Base-by-base conservation (phyloP, 2,329 filamentous ascomycete species). In the Ceratocystiopsis minuta region DNA sequence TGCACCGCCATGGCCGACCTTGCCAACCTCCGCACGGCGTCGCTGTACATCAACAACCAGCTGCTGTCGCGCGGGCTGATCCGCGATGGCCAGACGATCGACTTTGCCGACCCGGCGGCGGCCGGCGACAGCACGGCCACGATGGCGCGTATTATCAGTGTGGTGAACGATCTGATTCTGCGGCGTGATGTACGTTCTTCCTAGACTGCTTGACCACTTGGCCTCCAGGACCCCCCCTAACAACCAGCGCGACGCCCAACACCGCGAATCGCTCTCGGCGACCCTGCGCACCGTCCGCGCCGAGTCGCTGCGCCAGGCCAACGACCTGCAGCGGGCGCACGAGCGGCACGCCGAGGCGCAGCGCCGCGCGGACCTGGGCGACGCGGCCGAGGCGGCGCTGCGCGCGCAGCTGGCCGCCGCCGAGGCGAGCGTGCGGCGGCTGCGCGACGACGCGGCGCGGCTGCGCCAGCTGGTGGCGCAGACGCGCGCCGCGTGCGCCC, bases 81-180 rank as follows among this genome's bases (percentile, higher is more conserved):
- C 18, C 67, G 72, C 50, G 74, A 78, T 69, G 75, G 80, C 50
- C 74, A 80, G 52, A 66, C 64, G 36, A 82, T 98, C 59, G 79
- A 95, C 58, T 98, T 98, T 57, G 77, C 81, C 46, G 66, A 75
- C 47, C 79, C 82, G 10, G 73, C 73, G 39, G 67, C 74, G 48
- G 74, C 73, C 41, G 67, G 73, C 48, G 70, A 67, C 45, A 72
- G 51, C 34, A 78, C 49, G 24, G 32, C 28, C 28, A 49, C 67
- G 33, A 88, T 90, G 77, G 80, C 81, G 16, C 75, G 77, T 50
- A 78, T 96, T 52, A 94, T 98, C 62, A 82, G 88, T 55, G 70
- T 98, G 18, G 76, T 98, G 39, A 94, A 98, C 59, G 90, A 98
- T 56, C 62, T 98, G 51, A 84, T 98, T 45, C 59, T 95, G 46